Base-by-base conservation (phyloP, 768 basidiomycete species). In the Suillus alpinus region DNA sequence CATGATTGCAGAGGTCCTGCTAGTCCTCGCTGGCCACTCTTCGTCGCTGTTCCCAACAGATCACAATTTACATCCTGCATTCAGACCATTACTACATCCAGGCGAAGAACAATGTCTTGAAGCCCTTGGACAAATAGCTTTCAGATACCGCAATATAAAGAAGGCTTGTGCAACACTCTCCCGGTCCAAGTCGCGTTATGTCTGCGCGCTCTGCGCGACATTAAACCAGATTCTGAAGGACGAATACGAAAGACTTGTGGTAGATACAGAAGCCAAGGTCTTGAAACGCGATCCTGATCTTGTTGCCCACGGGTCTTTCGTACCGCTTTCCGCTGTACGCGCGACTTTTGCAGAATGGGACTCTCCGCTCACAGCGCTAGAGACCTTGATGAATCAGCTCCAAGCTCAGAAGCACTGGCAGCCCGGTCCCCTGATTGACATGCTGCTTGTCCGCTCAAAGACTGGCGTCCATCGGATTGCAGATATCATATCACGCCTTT, bases 281-380 rank as follows among this genome's bases (percentile, higher is more conserved):
- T 80, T 97, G 40, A 78, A 77, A 40, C 85, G 89, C 50, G 93
- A 95, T 69, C 79, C 88, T 14, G 81, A 78, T 56, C 81, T 94
- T 29, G 94, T 95, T 37, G 89, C 85, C n/a, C 82, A 82, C 59
- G 86, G 86, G 9, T 88, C 89, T 4, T 94, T 90, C 69, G 93
- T 97, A 5, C 94, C 94, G 4, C 77, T 97, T 36, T 91, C 94
- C 0, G 87, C 88, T 6, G 75, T 97, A 62, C 85, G 90, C 57
- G 91, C 95, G 12, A 85, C 83, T 18, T 95, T 96, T 72, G 83
- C 91, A 7, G 85, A 85, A 72, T 97, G 95, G 95, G 91, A 94
- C 66, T 88, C 91, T 8, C 93, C 93, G 14, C 78, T 97, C 52
- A 85, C 86, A 39, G 84, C 90, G 5, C 80, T 97, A 32, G 79